A percentile compares a stretch with the other conserved stretches of the same genome.
Evolutionary conservation across 2,329 filamentous ascomycete genomes (phyloP).

Genomic region (Shiraia sp.): DNA sequence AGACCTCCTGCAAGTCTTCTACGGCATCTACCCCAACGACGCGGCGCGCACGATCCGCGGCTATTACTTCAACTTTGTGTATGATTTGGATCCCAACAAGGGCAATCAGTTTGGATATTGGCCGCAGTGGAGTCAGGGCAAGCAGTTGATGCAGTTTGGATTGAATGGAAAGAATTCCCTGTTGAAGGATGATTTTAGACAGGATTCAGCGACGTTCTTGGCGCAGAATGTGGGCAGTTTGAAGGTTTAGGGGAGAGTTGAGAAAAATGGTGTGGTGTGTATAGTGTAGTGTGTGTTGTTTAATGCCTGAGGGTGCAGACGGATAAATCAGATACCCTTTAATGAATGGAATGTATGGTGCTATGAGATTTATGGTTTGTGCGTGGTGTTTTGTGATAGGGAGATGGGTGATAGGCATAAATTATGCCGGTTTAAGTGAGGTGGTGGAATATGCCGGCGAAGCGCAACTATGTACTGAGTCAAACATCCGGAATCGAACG

Average conservation of each 20-base stretch:
- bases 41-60: slow-evolving; percentile 63
- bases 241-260: slow-evolving; percentile 11
- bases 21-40: slow-evolving; percentile 65
- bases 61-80: slow-evolving; percentile 75
- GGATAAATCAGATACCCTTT: too few species aligned
- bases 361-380: too few species aligned
- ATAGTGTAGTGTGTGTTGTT: too few species aligned
- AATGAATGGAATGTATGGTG: too few species aligned
- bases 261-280: too few species aligned
- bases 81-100: slow-evolving; percentile 71
- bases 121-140: slow-evolving; percentile 58
- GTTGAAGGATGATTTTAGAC: slow-evolving; percentile 55
- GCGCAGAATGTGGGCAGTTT: slow-evolving; percentile 24
- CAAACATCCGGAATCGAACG: too few species aligned
- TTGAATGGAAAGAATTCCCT: slow-evolving; percentile 39
- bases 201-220: slow-evolving; percentile 50
- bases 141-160: slow-evolving; percentile 57
- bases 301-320: too few species aligned
- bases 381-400: too few species aligned
- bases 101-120: slow-evolving; percentile 52
- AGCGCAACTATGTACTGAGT: too few species aligned
- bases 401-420: too few species aligned
- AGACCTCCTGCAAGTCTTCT: slow-evolving; percentile 72
- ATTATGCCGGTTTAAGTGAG: too few species aligned
- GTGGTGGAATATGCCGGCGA: too few species aligned